Evolutionary conservation across 805 yeast genomes (phyloP), one percentile per base, ranked within the genome.

Genomic region (Candida loeiensis): DNA sequence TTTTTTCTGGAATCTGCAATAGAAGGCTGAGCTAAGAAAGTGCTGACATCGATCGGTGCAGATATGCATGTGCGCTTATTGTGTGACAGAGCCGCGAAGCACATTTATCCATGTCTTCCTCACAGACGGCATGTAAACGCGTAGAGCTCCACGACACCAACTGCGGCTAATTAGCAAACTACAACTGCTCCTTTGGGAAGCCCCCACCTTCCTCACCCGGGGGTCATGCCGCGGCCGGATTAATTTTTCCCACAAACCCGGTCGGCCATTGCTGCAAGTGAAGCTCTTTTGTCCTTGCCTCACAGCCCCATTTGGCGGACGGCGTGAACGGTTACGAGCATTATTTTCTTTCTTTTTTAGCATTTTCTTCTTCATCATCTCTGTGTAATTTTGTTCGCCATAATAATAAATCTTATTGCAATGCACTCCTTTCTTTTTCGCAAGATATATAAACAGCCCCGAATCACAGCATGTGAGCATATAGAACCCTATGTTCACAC

Each of bases 381-480:
- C 21, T 30, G 33, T 30, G 33, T 30, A 30, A 30, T 30, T 9
- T 16, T 18, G n/a, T 30, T 6, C 29, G 6, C 13, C 21, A 30
- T 9, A 30, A 15, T 6, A 7, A 4, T 21, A 30, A 17, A 9
- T 30, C 16, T 30, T 30, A 17, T 30, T 30, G 12, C 18, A 16
- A 13, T 13, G 13, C 33, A 30, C 33, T 30, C 33, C 33, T 30
- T 30, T 30, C 33, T 30, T 30, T 30, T 30, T 30, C 33, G 33
- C 11, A 21, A 30, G 33, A 30, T 30, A 30, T 30, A 30, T 30
- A 30, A 27, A 30, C 33, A 17, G 33, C 21, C 21, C 8, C 33
- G 33, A 30, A 16, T 17, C 33, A 30, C 21, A 27, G 28, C 9
- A 7, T n/a, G 14, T 4, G 4, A 28, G 14, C n/a, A 30, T 9